Conservation (phyloP, 2,329 filamentous ascomycete species). For the Epichloe baconii region DNA sequence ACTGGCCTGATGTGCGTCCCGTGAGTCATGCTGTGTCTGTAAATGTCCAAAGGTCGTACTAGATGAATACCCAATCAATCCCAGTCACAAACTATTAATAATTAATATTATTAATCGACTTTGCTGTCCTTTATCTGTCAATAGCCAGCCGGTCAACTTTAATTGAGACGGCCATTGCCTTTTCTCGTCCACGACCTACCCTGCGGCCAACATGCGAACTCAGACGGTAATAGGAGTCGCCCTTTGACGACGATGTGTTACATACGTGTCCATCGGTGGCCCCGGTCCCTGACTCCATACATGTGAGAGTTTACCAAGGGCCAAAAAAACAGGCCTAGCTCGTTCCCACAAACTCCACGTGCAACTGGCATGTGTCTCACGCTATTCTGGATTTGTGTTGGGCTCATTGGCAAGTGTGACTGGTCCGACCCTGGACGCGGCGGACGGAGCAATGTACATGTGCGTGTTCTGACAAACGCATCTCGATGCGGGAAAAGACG, state of each 20-base stretch:
- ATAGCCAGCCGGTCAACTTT: too few relatives aligned
- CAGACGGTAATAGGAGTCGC: background rate
- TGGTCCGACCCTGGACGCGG: background rate
- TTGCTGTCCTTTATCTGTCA: too few relatives aligned
- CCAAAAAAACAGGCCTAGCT: background rate
- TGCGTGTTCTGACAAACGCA: background rate
- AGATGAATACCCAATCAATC: too few relatives aligned
- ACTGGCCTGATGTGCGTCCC: background rate
- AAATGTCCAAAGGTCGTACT: too few relatives aligned
- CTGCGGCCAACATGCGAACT: background rate
- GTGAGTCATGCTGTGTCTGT: background rate
- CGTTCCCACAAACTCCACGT: constrained; percentile 2
- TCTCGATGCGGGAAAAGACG: background rate
- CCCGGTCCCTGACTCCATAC: constrained; percentile 1
- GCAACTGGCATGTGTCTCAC: constrained; percentile 1
- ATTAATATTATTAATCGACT: too few relatives aligned
- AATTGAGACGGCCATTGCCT: too few relatives aligned
- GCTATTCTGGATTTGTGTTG: background rate
- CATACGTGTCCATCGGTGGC: background rate
- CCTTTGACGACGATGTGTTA: background rate
- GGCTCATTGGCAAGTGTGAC: background rate
- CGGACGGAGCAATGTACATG: background rate
- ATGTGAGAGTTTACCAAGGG: background rate
- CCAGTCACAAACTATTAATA: too few relatives aligned
- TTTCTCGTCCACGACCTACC: background rate